Base-by-base conservation (phyloP, 495 filamentous ascomycete species). In the Bacidia gigantensis region DNA sequence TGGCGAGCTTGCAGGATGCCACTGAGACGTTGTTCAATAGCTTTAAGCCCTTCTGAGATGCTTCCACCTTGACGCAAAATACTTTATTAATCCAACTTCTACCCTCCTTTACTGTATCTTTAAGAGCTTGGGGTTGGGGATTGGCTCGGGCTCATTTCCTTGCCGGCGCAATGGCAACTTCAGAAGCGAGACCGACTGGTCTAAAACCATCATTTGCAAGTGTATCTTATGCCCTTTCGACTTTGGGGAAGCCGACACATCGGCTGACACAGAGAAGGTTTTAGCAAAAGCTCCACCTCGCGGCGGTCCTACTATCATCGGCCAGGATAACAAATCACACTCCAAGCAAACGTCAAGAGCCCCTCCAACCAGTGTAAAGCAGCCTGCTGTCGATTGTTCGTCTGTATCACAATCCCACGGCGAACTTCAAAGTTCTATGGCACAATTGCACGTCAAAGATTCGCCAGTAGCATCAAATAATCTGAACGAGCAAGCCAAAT, bases 161-260 rank as follows among this genome's bases (percentile, higher is more conserved):
- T 48, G 42, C 40, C 32, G 39, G 26, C 18, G 55, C 26, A 18
- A 56, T 59, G 57, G 64, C 62, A 56, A 52, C 62, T 58, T 43
- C 54, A 42, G 44, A 39, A 42, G 39, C 56, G 10, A 50, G 55
- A 53, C 46, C 48, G 22, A 49, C 44, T 57, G 49, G 39, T 26
- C 57, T 54, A 21, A 72, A 65, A 53, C 70, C 62, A 49, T 72
- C 70, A 23, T 73, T 72, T 66, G 70, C 70, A 52, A 60, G 52
- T 45, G 60, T 62, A 43, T 44, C 54, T 22, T 11, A 2, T 53
- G 35, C 20, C 21, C 10, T 41, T 11, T 11, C 45, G 35, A 20
- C 23, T 49, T 39, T 41, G 12, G 17, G 3, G 18, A 11, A 17
- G 22, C 10, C 12, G 18, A 14, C 32, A 23, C 9, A 23, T 40